Evolutionary conservation across 2,329 filamentous ascomycete species (phyloP), one percentile per base, ranked within the genome.

Genomic region (Aspergillus flavus): DNA sequence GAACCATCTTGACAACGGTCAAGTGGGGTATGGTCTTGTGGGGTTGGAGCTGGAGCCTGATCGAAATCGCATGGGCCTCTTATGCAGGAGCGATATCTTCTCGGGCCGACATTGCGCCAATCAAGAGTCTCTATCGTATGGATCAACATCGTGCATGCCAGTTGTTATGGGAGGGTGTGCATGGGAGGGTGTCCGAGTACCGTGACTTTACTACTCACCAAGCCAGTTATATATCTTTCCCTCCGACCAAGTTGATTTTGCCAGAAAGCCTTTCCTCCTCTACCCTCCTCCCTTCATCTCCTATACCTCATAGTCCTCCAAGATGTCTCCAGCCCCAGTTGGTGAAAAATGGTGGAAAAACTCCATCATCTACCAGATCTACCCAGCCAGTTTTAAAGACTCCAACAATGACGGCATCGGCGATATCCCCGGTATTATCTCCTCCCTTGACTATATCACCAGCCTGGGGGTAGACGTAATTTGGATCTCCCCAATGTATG

Each of bases 401-500:
- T 76, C 73, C 34, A 79, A 79, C 61, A 26, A 26, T 43, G 76
- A 80, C 66, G 89, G 89, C 41, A 85, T 86, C 78, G 89, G 89
- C 3, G 88, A 91, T 68, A 82, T 91, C 36, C 83, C 82, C 2
- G 89, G 88, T 12, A 85, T 91, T 58, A 86, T 87, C 14, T 85
- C 84, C 12, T 83, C 89, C 69, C 76, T 91, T 2, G 86, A 89
- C 71, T 89, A 91, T 70, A 79, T 91, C 55, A 80, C 85, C 55
- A 78, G 85, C 0, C 79, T 91, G 0, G 89, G 88, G 1, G 81
- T 86, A 1, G 85, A 89, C 66, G 82, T 87, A 10, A 79, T 89
- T 28, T 89, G 87, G 87, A 66, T 78, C 5, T 79, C 75, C 50
- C 80, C 80, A 1, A 80, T 83, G 34, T 84, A 81, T 72, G 82